Evolutionary conservation across 2,329 filamentous ascomycete genomes (phyloP).

Genomic region (Orbilia brochopaga): DNA sequence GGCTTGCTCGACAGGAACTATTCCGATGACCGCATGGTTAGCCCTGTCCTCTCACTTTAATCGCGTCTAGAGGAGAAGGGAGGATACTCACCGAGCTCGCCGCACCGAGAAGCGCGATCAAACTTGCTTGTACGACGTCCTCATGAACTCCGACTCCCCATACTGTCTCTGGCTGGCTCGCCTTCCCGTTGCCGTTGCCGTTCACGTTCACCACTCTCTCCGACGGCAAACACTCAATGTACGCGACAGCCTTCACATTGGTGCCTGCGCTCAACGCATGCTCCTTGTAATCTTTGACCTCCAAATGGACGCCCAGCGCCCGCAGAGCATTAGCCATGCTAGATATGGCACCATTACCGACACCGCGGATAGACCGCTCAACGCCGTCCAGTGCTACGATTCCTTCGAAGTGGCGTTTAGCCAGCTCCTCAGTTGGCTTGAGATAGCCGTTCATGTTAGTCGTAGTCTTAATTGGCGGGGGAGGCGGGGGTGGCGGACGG

Average conservation of each 20-base stretch:
- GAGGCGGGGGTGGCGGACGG: slow-evolving; percentile 69
- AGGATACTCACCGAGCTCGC: slow-evolving; percentile 76
- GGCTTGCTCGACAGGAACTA: slow-evolving; percentile 45
- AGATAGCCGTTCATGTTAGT: slow-evolving; percentile 16
- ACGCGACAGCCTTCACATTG: slow-evolving; percentile 90
- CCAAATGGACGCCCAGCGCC: slow-evolving; percentile 79
- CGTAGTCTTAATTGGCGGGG: slow-evolving; percentile 10
- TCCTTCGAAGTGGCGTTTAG: slow-evolving; percentile 73
- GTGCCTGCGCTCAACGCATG: slow-evolving; percentile 83
- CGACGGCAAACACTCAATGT: slow-evolving; percentile 74
- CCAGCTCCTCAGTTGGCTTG: slow-evolving; percentile 64
- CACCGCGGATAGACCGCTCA: slow-evolving; percentile 78
- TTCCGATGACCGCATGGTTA: background rate
- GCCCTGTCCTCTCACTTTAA: background rate
- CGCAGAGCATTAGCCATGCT: slow-evolving; percentile 82
- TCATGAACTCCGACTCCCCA: slow-evolving; percentile 93
- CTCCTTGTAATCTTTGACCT: slow-evolving; percentile 95
- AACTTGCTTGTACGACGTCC: slow-evolving; percentile 86
- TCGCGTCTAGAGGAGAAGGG: background rate
- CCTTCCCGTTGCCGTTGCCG: slow-evolving; percentile 63
- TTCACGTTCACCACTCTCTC: background rate
- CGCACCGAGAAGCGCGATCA: slow-evolving; percentile 83
- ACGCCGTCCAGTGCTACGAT: slow-evolving; percentile 80
- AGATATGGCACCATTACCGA: slow-evolving; percentile 89
- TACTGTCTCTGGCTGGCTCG: slow-evolving; percentile 72